Evolutionary conservation across 2,329 filamentous ascomycete genomes (phyloP), one percentile per base, ranked within the genome.

Genomic region (Aspergillus proliferans): DNA sequence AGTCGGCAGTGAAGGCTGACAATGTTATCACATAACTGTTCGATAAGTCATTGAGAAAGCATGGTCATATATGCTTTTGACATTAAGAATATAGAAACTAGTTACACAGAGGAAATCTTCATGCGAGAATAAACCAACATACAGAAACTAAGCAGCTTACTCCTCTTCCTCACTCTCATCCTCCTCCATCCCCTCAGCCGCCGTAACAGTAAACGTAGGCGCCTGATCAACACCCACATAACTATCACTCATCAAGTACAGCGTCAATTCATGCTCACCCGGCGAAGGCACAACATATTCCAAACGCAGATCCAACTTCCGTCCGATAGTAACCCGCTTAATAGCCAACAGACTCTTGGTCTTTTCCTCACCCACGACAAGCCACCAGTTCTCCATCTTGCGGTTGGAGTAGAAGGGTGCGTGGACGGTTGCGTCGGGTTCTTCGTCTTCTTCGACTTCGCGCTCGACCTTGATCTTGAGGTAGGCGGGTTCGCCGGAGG

Each of bases 311-410:
- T 88, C 86, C 60, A 95, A 72, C 65, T 86, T 84, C 59, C 81
- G 81, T 38, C 84, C 86, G 55, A 98, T 86, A 1, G 91, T 95
- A 52, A 98, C 85, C 58, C 92, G 83, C 79, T 97, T 98, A 75
- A 97, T 95, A 2, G 88, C 91, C 50, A 97, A 76, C 53, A 98
- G 76, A 55, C 80, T 91, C 75, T 89, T 92, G 38, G 86, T 88
- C 67, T 83, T 86, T 73, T 96, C 90, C 60, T 97, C 91, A 26
- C 91, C 92, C 30, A 98, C 88, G 18, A 98, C 88, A 48, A 98
- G 75, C 93, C 93, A 98, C 91, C 91, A 98, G 66, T 93, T 95
- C 78, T 98, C 93, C 75, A 88, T 86, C 79, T 98, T 98, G 69
- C 86, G 86, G 45, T 71, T 77, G 1, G 93, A 91, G 67, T 93